Evolutionary conservation across 768 basidiomycete species (phyloP).

Genomic region (Chiua virens): DNA sequence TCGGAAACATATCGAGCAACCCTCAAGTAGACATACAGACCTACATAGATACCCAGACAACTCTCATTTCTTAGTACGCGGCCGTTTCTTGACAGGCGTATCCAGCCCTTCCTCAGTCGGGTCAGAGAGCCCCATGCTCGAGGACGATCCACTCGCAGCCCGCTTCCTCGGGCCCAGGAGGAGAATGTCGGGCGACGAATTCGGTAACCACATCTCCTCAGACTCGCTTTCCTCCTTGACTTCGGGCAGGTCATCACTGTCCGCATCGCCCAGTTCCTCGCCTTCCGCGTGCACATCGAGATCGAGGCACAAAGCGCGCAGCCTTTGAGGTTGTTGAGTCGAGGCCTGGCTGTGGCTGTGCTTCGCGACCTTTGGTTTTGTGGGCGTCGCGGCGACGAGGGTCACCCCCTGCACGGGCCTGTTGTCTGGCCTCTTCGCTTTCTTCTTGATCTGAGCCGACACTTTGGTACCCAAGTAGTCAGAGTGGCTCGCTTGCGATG

Average conservation of each 20-base stretch:
- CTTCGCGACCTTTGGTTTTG: constrained; percentile 33
- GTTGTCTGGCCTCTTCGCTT: constrained; percentile 4
- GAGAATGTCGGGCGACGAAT: constrained; percentile 43
- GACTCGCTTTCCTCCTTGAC: constrained; percentile 29
- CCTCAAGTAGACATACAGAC: constrained; percentile 9
- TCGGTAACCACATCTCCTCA: constrained; percentile 40
- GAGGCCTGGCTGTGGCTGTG: constrained; percentile 2
- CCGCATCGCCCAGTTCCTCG: too few relatives aligned
- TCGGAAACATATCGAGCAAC: neutral
- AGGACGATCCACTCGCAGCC: constrained; percentile 24
- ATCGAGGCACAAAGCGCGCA: constrained; percentile 1
- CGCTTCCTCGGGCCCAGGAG: constrained; percentile 31
- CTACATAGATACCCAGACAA: neutral
- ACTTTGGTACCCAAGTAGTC: constrained; percentile 17
- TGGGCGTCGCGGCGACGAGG: constrained; percentile 59
- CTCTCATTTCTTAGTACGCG: constrained; percentile 8
- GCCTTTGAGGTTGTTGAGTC: constrained; percentile 6
- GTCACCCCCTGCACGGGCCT: constrained; percentile 20
- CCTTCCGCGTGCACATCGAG: neutral
- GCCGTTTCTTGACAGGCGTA: constrained; percentile 29
- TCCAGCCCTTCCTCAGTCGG: constrained; percentile 11
- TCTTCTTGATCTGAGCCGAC: constrained; percentile 6
- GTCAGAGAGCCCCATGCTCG: constrained; percentile 22
- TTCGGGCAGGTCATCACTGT: too few relatives aligned
- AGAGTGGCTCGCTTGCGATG: constrained; percentile 12